Percentiles rank a stretch among this genome's conserved stretches.
Evolutionary conservation across 106 monocot species (phyloP).

Genomic region (Phalaenopsis equestris): DNA sequence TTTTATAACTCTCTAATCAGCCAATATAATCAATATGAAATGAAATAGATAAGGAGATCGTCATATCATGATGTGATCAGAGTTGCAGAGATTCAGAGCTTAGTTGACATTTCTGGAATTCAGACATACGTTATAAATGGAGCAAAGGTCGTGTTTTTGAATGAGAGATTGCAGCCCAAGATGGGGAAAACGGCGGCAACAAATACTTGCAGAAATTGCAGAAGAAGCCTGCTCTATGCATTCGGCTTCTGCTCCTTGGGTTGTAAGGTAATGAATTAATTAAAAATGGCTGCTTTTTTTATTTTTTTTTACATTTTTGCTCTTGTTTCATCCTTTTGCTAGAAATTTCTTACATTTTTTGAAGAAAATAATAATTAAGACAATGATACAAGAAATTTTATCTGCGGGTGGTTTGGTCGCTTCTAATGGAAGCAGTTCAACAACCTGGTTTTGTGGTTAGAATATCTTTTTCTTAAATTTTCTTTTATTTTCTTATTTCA

Average conservation of each 20-base stretch:
- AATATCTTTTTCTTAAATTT: too few species aligned
- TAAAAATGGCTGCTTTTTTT: too few species aligned
- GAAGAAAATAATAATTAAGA: too few species aligned
- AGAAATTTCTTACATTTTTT: too few species aligned
- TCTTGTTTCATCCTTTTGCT: too few species aligned
- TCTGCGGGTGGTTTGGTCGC: too few species aligned
- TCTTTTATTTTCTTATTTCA: too few species aligned
- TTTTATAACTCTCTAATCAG: background rate
- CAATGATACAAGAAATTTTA: too few species aligned
- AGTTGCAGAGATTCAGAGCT: constrained; percentile 80
- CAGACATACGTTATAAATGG: constrained; percentile 92
- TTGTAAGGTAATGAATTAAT: constrained; percentile 49
- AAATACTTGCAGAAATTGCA: constrained; percentile 64
- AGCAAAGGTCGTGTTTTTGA: constrained; percentile 85
- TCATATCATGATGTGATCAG: constrained; percentile 86
- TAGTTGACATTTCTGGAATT: constrained; percentile 72
- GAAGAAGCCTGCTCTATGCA: constrained; percentile 59
- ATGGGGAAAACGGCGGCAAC: constrained; percentile 75
- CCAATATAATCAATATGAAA: too few species aligned
- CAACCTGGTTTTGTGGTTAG: too few species aligned
- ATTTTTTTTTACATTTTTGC: too few species aligned
- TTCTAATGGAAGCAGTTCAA: too few species aligned
- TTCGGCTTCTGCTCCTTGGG: constrained; percentile 86
- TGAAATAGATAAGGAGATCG: constrained; percentile 59
- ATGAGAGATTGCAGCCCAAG: constrained; percentile 75